Base-by-base conservation (phyloP, 139 green algal genomes). In the Chlorella sp. region DNA sequence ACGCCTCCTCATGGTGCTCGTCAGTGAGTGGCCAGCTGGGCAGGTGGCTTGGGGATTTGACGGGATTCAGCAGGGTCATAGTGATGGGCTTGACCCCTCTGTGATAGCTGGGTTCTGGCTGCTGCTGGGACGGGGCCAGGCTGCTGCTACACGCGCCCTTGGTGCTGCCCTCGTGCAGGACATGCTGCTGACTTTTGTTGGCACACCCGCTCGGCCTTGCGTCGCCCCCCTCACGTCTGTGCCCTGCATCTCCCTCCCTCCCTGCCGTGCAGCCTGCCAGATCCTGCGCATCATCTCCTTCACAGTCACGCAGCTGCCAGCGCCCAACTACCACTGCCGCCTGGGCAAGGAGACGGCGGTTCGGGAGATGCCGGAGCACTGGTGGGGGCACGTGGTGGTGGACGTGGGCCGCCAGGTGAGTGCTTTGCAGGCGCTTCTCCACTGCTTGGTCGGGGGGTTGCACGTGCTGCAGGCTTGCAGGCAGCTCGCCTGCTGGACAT, bases 241-340 rank as follows among this genome's bases (percentile, higher is more conserved):
- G n/a, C n/a, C n/a, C n/a, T n/a, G n/a, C 67, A 46, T 8, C 8
- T 2, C 40, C 70, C 40, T n/a, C 38, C 73, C 44, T 30, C n/a
- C 20, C 16, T 7, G 40, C 20, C 60, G 13, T 75, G 80, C 88
- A 94, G 91, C 93, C 16, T 98, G 95, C 84, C 96, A 98, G 77
- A 90, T 83, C 8, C 89, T 98, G 69, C 92, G 96, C n/a, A 97
- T 98, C 65, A 73, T 96, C 7, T 96, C 94, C 32, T 98, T 98
- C 87, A 93, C 88, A 0, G 93, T 92, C 17, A 98, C 96, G 0
- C 91, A 95, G 86, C 91, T 98, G 54, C 96, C 96, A 0, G 94
- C 92, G 26, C 94, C 96, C 20, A 95, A 95, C 86, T 96, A 96
- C 86, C 96, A 98, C 89, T 98, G 96, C 89, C 88, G 92, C 17